Percentiles rank a stretch among this genome's conserved stretches.
Evolutionary conservation across 331 rosid species (phyloP).

Genomic region (Rhamnella rubrinervis): DNA sequence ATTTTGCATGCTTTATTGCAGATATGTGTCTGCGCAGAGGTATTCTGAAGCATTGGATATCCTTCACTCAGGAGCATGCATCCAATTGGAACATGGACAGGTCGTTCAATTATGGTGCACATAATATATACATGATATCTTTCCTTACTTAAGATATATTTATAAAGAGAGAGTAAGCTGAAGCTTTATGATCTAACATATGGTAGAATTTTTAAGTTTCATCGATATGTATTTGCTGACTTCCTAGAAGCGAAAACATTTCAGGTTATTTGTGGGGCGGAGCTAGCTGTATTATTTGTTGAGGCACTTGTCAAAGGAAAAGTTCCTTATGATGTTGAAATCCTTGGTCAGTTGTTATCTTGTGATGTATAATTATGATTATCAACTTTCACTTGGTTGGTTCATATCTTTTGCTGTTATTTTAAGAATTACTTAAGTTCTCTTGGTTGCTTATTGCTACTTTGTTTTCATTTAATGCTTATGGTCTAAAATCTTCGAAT

Average conservation of each 20-base stretch:
- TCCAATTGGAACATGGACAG: slow-evolving; percentile 76
- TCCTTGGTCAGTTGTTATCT: slow-evolving; percentile 63
- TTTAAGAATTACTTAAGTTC: slow-evolving; percentile 12
- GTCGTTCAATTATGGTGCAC: slow-evolving; percentile 25
- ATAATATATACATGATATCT: not conserved
- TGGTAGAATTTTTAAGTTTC: not conserved
- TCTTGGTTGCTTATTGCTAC: slow-evolving; percentile 19
- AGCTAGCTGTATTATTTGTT: slow-evolving; percentile 84
- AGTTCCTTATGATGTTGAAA: slow-evolving; percentile 58
- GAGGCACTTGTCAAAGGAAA: slow-evolving; percentile 81
- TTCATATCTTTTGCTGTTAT: slow-evolving; percentile 10
- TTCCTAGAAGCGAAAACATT: not conserved
- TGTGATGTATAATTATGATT: slow-evolving; percentile 22
- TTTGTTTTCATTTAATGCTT: slow-evolving; percentile 7
- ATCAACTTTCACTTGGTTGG: not conserved
- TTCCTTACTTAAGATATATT: not conserved
- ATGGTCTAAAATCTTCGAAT: not conserved
- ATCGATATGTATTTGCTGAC: not conserved
- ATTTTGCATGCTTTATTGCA: slow-evolving; percentile 38
- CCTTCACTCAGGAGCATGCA: slow-evolving; percentile 83
- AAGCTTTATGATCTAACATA: slow-evolving; percentile 8
- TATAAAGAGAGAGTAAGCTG: not conserved
- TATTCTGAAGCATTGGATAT: slow-evolving; percentile 78
- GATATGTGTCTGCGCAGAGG: slow-evolving; percentile 79
- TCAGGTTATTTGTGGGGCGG: slow-evolving; percentile 96